Conservation (phyloP, 2,329 filamentous ascomycete genomes). For the Xylaria sp. region DNA sequence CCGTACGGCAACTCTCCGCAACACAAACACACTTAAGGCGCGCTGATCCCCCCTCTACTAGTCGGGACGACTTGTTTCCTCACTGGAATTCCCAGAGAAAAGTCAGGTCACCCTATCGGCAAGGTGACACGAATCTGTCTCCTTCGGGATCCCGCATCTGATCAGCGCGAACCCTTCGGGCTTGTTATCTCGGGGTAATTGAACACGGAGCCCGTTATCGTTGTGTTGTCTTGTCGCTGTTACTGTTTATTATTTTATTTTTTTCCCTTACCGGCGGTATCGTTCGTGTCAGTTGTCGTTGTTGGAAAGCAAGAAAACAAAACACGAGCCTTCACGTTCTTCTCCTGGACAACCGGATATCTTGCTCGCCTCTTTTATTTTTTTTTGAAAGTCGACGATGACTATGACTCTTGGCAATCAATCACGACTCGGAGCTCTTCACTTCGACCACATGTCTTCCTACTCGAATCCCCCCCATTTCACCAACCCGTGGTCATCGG, state of each 20-base stretch:
- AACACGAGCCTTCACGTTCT: conserved; percentile 20
- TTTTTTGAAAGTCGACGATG: conserved; percentile 53
- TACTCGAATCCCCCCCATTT: conserved; percentile 70
- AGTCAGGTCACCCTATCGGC: conserved; percentile 30
- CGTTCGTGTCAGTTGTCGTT: no score
- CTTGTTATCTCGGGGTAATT: conserved; percentile 18
- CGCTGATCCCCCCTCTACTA: conserved; percentile 49
- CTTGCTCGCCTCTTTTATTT: conserved; percentile 3
- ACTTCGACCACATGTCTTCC: conserved; percentile 71
- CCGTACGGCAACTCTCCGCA: conserved; percentile 26
- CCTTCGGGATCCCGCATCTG: conserved; percentile 44
- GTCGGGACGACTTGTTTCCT: conserved; percentile 36
- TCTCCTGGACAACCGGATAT: conserved; percentile 19
- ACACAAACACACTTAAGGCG: conserved; percentile 50
- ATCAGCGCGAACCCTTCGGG: conserved; percentile 44
- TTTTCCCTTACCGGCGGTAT: no score
- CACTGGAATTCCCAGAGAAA: conserved; percentile 31
- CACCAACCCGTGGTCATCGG: conserved; percentile 80
- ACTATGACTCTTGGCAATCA: conserved; percentile 95
- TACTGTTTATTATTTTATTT: no score
- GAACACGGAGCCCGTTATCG: conserved; percentile 9
- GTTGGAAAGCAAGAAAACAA: no score
- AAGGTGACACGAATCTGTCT: conserved; percentile 41
- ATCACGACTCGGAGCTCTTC: conserved; percentile 70
- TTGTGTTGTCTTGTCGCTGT: conserved; percentile 3